A percentile compares a stretch with the other conserved stretches of the same genome.
Conservation (phyloP, 225 moss, liverwort and hornwort genomes). For the Straminergon stramineum region DNA sequence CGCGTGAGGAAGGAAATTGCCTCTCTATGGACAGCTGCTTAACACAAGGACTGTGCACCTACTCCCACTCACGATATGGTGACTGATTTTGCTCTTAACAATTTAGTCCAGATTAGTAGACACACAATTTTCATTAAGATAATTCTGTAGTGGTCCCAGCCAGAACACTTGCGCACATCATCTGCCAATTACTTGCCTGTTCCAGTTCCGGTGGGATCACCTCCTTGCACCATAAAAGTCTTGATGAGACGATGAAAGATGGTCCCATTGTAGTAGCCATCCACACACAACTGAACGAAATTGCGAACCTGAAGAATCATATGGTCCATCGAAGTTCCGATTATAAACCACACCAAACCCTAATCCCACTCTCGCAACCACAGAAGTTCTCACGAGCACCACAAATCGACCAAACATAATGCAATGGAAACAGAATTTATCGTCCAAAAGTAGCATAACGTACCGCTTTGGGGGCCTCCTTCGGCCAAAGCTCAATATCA, state of each 20-base stretch:
- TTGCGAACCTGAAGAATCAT: conserved; percentile 69
- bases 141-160: background rate
- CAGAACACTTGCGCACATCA: background rate
- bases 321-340: background rate
- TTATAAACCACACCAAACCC: background rate
- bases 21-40: background rate
- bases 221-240: conserved; percentile 98
- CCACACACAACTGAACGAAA: conserved; percentile 92
- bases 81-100: background rate
- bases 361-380: background rate
- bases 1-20: background rate
- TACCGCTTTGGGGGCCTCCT: conserved; percentile 97
- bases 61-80: background rate
- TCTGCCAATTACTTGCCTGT: conserved; percentile 28
- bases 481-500: conserved; percentile 94
- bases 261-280: conserved; percentile 91
- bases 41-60: background rate
- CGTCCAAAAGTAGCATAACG: background rate
- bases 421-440: background rate
- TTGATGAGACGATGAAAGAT: conserved; percentile 92
- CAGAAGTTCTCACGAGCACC: background rate
- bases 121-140: background rate
- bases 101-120: background rate
- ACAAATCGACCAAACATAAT: background rate
- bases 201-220: conserved; percentile 90